These are phyloP conservation scores for Phytophthora citricola DNA, from an alignment of 352 stramenopile genomes.

Conservation along the genomic window DNA sequence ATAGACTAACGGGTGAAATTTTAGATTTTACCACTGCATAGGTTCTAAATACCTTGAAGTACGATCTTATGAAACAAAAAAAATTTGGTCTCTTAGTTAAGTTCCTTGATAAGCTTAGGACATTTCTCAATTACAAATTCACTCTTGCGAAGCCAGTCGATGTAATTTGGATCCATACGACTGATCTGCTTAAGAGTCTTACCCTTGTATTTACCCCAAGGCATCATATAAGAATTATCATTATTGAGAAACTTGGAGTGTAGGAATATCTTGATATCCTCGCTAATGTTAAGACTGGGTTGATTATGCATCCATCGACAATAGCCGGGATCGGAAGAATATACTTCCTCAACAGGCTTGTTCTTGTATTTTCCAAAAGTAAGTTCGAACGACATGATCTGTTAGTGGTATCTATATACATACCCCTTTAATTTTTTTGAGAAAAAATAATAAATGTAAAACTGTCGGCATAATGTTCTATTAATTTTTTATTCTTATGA, in stretches of 20 bases:
- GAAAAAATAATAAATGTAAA: conserved; percentile 13
- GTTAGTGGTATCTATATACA: conserved; percentile 27
- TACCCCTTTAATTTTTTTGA: conserved; percentile 16
- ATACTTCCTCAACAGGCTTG: conserved; percentile 17
- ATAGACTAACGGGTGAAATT: not conserved
- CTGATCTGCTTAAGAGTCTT: conserved; percentile 1
- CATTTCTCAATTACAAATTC: conserved; percentile 32
- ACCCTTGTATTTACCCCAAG: not conserved
- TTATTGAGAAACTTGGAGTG: not conserved
- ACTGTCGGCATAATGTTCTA: not conserved
- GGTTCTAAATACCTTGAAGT: too few relatives aligned
- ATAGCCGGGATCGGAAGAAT: conserved; percentile 20
- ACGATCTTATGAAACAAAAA: too few relatives aligned
- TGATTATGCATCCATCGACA: conserved; percentile 11
- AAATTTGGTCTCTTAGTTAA: conserved; percentile 10
- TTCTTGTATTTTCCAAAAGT: conserved; percentile 35
- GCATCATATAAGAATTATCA: not conserved
- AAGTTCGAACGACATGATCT: conserved; percentile 22
- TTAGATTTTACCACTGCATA: not conserved
- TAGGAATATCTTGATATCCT: not conserved
- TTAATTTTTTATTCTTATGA: not conserved
- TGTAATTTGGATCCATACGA: conserved; percentile 15
- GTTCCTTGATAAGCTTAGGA: conserved; percentile 21
- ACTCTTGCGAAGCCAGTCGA: conserved; percentile 16
- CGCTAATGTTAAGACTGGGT: not conserved